Evolutionary conservation across 1,139 yeast species (phyloP).

Genomic region (Suhomyces yuchorum): DNA sequence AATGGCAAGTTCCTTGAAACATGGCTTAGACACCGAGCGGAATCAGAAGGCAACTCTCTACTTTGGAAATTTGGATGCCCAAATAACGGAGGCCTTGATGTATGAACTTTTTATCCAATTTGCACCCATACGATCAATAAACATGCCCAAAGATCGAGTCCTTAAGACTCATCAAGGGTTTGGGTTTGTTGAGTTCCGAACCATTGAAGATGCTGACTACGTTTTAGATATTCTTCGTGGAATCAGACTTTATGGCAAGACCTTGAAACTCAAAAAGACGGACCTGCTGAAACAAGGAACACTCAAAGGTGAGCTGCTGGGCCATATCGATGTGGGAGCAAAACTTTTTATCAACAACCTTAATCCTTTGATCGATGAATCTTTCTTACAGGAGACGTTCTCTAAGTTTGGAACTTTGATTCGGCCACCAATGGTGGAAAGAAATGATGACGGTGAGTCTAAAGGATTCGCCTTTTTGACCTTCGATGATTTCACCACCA

Average conservation of each 20-base stretch:
- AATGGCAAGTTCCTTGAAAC: conserved; percentile 29
- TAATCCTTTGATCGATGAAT: conserved; percentile 68
- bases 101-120: conserved; percentile 86
- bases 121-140: conserved; percentile 71
- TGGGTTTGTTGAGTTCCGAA: conserved; percentile 79
- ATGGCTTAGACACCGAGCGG: conserved; percentile 45
- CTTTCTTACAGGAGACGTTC: conserved; percentile 61
- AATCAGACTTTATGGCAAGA: conserved; percentile 63
- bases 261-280: conserved; percentile 60
- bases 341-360: conserved; percentile 73
- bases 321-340: conserved; percentile 65
- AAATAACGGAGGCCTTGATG: conserved; percentile 65
- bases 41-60: conserved; percentile 72
- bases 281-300: conserved; percentile 15
- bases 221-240: conserved; percentile 64
- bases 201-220: conserved; percentile 68
- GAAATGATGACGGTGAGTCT: conserved; percentile 56
- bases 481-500: conserved; percentile 62
- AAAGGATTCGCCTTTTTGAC: conserved; percentile 65
- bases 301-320: conserved; percentile 4
- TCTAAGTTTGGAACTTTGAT: conserved; percentile 67
- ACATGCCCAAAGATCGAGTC: conserved; percentile 80
- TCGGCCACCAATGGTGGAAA: conserved; percentile 52
- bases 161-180: conserved; percentile 77
- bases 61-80: conserved; percentile 80